Evolutionary conservation across 495 filamentous ascomycete species (phyloP), one percentile per base, ranked within the genome.

Genomic region (Penicillium steckii): DNA sequence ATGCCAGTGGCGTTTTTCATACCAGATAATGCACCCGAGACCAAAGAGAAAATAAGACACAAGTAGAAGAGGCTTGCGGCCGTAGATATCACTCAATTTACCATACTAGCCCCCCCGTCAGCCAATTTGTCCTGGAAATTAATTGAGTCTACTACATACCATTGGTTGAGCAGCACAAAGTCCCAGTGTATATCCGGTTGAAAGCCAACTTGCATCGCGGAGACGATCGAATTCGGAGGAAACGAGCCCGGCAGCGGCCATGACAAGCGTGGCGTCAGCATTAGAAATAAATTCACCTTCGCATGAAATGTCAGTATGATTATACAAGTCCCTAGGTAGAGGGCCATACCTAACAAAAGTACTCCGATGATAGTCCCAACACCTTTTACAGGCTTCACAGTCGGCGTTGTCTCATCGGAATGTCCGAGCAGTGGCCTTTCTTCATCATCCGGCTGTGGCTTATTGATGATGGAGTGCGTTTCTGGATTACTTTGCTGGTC

Each of bases 191-290:
- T 85, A 89, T 38, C 76, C 79, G 5, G 84, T 85, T 8, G 85
- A 79, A n/a, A 90, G 61, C 86, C 85, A 90, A 48, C 72, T 83
- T 2, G 82, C 83, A 52, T 80, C 72, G 7, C 72, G 72, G 8
- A 88, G 59, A 25, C 71, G 73, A 52, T 82, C 69, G 65, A 89
- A 88, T 49, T 88, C 80, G 27, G 86, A 90, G 0, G 85, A 81
- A 27, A 90, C 84, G 29, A 66, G 71, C 7, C 76, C 76, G 29
- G 85, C 78, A 0, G 84, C 83, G 0, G 86, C 84, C 44, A 89
- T 68, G 0, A 89, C 72, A 0, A 90, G 73, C 1, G 83, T 83
- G 1, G 67, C 65, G 60, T 90, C 86, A 18, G 80, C 75, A 55
- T 84, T 81, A 12, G 78, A 80, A 17, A 86, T 78, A 44, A 89